Base-by-base conservation (phyloP, 2,329 filamentous ascomycete species). In the Peltaster fructicola region DNA sequence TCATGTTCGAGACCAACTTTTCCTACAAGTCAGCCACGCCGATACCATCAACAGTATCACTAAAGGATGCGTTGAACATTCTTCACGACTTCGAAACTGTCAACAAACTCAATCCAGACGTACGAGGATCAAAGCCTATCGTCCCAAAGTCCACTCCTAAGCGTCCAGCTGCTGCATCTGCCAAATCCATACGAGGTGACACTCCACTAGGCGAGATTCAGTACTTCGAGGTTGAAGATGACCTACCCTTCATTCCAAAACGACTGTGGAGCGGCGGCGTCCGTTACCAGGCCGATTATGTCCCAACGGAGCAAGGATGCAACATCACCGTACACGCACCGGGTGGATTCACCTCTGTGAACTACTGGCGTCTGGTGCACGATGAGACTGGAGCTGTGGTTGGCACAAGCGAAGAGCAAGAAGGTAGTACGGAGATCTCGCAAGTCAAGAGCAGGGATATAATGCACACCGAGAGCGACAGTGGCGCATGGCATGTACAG, bases 181-280 rank as follows among this genome's bases (percentile, higher is more conserved):
- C 17, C 20, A 28, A 29, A 8, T 18, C 26, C 8, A n/a, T n/a
- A n/a, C n/a, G n/a, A n/a, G n/a, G n/a, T n/a, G 23, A 15, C n/a
- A 24, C 30, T 8, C 15, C 29, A 3, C 6, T 22, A 14, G 23
- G 15, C 15, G 13, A 31, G 11, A 30, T 37, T 11, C 30, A 34
- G 17, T 40, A 39, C 30, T 48, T 38, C 29, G 44, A 47, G 22
- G 44, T 47, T 11, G 43, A 46, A 31, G 45, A 48, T 33, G 43
- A 45, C n/a, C 39, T 48, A 1, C 39, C 43, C 3, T 49, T 49
- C 36, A 44, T 49, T 10, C 46, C 46, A 4, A 45, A 41, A 28
- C 32, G 32, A 11, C 35, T 49, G 2, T 49, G 46, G 46, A 29
- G 24, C 14, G 46, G 46, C 16, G 38, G 43, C 9, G 45, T 47